Base-by-base conservation (phyloP, 2,329 filamentous ascomycete species). In the Aspergillus neoniger region DNA sequence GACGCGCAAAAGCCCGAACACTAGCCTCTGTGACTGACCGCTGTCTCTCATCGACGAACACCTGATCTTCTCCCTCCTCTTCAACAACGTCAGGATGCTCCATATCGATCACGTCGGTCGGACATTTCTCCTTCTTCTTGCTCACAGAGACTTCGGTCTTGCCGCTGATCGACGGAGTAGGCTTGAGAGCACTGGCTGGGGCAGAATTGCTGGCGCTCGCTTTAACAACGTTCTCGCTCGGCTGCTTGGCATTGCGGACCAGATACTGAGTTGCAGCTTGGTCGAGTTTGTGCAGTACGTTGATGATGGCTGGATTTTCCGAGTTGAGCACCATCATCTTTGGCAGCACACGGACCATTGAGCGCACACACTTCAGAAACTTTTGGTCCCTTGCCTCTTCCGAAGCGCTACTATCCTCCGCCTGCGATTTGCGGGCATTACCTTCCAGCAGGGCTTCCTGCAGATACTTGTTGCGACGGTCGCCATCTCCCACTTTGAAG, bases 301-400 rank as follows among this genome's bases (percentile, higher is more conserved):
- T n/a, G 47, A 50, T 30, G 25, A 50, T 50, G 15, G 25, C 25
- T 12, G 47, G 3, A 17, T 17, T 14, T 5, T 50, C 47, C 23
- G 47, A 50, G 25, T 50, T 50, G n/a, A 32, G 15, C 15, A 50
- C 47, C 47, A 50, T 50, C 47, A 50, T 50, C 10, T 17, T 50
- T 10, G 47, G 47, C 25, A 50, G 47, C n/a, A 50, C 14, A 2
- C 47, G 47, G 9, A 28, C 28, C 23, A 50, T 25, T 12, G 47
- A 50, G 47, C 47, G 47, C 5, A 50, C 25, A 15, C 25, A 50
- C 47, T 36, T 36, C 32, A 36, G 32, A 6, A 50, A 50, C 47
- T n/a, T 50, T 10, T 9, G 23, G 25, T 50, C 47, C 25, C n/a
- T 15, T 10, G 17, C 4, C 7, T 50, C 47, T 17, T 50, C 25